These are phyloP conservation scores for Annulohypoxylon nitens DNA, from an alignment of 495 filamentous ascomycete genomes.

Conservation along the genomic window DNA sequence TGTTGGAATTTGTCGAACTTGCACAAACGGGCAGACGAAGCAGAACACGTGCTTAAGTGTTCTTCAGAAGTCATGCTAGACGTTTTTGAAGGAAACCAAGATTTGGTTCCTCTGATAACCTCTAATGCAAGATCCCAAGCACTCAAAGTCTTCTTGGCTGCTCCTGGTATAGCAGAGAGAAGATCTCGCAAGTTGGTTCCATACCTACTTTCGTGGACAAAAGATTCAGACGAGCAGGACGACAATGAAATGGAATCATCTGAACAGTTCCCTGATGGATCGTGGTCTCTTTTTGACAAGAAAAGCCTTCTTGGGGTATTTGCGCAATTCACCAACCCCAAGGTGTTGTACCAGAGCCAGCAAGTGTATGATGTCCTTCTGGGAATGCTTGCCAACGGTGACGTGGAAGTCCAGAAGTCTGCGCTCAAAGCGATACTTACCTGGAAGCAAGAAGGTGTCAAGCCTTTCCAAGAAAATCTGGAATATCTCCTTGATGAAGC, in stretches of 20 bases:
- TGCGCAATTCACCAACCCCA: conserved; percentile 85
- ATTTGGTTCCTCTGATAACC: conserved; percentile 54
- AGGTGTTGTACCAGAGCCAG: conserved; percentile 79
- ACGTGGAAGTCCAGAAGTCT: conserved; percentile 86
- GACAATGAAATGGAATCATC: conserved; percentile 51
- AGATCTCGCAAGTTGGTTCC: conserved; percentile 86
- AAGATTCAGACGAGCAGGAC: conserved; percentile 61
- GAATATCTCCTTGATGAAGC: conserved; percentile 91
- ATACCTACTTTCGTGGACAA: conserved; percentile 82
- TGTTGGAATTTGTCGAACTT: conserved; percentile 79
- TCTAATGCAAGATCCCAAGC: conserved; percentile 76
- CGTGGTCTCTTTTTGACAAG: conserved; percentile 71
- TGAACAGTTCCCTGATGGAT: conserved; percentile 67
- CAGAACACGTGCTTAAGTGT: conserved; percentile 55
- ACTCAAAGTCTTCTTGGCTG: conserved; percentile 78
- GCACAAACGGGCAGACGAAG: conserved; percentile 59
- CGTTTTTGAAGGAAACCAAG: conserved; percentile 64
- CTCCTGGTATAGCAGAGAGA: conserved; percentile 85
- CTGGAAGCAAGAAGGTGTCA: conserved; percentile 84
- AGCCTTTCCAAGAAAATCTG: conserved; percentile 86
- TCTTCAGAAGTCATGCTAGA: conserved; percentile 63
- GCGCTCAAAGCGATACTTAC: conserved; percentile 86
- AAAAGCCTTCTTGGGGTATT: conserved; percentile 86
- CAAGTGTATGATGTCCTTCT: conserved; percentile 82
- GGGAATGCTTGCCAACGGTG: conserved; percentile 82